These are phyloP conservation scores for Crithidia brevicula DNA, from an alignment of 208 protist species.

Conservation along the genomic window DNA sequence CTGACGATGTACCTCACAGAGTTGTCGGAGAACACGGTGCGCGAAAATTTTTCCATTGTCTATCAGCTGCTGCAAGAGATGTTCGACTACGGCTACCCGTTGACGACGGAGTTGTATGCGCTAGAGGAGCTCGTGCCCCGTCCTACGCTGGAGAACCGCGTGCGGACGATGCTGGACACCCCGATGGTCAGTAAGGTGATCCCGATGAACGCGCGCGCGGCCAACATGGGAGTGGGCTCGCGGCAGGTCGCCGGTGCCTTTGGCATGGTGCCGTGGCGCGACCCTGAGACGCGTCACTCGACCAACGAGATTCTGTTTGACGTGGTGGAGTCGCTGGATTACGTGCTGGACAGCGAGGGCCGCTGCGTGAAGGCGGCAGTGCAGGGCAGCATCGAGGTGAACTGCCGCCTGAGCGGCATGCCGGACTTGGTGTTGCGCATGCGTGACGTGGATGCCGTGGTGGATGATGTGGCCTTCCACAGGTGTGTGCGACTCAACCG, in stretches of 20 bases:
- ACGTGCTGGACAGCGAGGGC: slow-evolving; percentile 82
- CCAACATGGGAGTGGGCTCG: slow-evolving; percentile 24
- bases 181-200: slow-evolving; percentile 34
- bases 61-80: slow-evolving; percentile 94
- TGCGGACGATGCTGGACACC: slow-evolving; percentile 74
- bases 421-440: slow-evolving; percentile 86
- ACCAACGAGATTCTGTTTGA: slow-evolving; percentile 95
- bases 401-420: slow-evolving; percentile 89
- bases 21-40: slow-evolving; percentile 76
- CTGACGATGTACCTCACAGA: slow-evolving; percentile 82
- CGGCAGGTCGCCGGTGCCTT: slow-evolving; percentile 16
- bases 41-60: slow-evolving; percentile 91
- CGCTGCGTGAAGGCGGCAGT: slow-evolving; percentile 61
- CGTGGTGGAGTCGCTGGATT: slow-evolving; percentile 88
- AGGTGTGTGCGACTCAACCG: slow-evolving; percentile 79
- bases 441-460: slow-evolving; percentile 51
- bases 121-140: slow-evolving; percentile 89
- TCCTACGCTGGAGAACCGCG: slow-evolving; percentile 84
- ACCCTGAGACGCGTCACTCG: slow-evolving; percentile 63
- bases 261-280: slow-evolving; percentile 77
- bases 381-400: slow-evolving; percentile 78
- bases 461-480: slow-evolving; percentile 89
- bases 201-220: slow-evolving; percentile 13
- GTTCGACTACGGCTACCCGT: slow-evolving; percentile 92
- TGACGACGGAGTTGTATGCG: slow-evolving; percentile 83